Base-by-base conservation (phyloP, 2,329 filamentous ascomycete genomes). In the Pezicula carpinea region DNA sequence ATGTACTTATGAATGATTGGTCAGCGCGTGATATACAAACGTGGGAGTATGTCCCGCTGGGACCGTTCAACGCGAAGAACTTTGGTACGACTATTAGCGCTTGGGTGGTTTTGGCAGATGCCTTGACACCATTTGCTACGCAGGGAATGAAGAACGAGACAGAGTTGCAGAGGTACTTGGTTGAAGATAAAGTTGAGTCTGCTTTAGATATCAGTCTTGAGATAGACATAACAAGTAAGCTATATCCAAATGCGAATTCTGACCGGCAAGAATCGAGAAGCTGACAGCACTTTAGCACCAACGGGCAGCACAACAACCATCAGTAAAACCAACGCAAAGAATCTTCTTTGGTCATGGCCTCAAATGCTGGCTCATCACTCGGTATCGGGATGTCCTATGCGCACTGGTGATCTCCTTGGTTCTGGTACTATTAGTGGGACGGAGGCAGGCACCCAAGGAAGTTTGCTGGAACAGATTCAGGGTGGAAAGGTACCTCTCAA, bases 11-110 rank as follows among this genome's bases (percentile, higher is more conserved):
- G 8, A 83, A 83, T 49, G 79, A 83, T 50, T 83, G 80, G 80
- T 89, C 83, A 46, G 88, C 88, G 4, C 73, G 88, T 53, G 88
- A 93, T 57, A 83, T 93, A 42, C 88, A 95, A 63, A 77, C 78
- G 0, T 93, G 87, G 87, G 89, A 95, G 66, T 91, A 91, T 56
- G 76, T 91, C 7, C 89, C 89, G 0, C 69, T 92, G 6, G 89
- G 89, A 0, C 88, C 88, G 0, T 92, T 93, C 69, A 89, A 88
- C 52, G 75, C 81, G 19, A 93, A 95, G 76, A 92, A 91, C 64
- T 92, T 93, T 59, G 85, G 77, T 3, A 88, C 86, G 0, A 86
- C 79, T 0, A 85, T 93, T 55, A 87, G 82, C 51, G 78, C 87
- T 0, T 93, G 88, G 88, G 79, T 93, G 2, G 85, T 93, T 3